Conservation (phyloP, 2,329 filamentous ascomycete genomes). For the Geosmithia morbida region DNA sequence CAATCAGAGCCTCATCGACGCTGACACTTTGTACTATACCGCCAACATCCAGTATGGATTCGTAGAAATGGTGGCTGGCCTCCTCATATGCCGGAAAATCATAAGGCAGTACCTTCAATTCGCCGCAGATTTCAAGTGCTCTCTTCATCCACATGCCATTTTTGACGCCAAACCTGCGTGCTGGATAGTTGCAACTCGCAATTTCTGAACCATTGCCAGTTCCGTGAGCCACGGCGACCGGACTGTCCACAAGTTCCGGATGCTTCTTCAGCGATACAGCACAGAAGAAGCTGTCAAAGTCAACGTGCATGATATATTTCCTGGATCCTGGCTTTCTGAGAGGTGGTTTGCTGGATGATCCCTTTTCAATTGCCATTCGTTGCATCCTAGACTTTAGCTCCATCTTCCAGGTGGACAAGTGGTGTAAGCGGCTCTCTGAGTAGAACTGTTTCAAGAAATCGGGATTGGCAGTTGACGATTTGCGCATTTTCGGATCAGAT, state of each 20-base stretch:
- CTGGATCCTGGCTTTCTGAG: constrained; percentile 45
- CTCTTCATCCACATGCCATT: constrained; percentile 99
- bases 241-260: constrained; percentile 64
- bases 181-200: constrained; percentile 92
- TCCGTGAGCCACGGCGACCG: constrained; percentile 80
- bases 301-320: constrained; percentile 83
- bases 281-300: constrained; percentile 98
- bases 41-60: constrained; percentile 63
- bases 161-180: constrained; percentile 72
- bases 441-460: constrained; percentile 93
- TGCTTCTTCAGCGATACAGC: constrained; percentile 71
- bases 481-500: constrained; percentile 70
- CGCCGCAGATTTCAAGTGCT: constrained; percentile 68
- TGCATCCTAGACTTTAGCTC: constrained; percentile 85
- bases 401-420: constrained; percentile 93
- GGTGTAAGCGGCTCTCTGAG: constrained; percentile 85
- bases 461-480: constrained; percentile 83
- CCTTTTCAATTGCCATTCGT: constrained; percentile 58
- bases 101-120: constrained; percentile 83
- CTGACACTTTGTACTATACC: constrained; percentile 91
- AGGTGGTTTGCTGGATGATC: constrained; percentile 23
- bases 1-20: constrained; percentile 85
- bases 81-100: constrained; percentile 93
- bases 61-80: constrained; percentile 78
- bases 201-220: constrained; percentile 81